Evolutionary conservation across 139 green algal genomes (phyloP).

Genomic region (Chlamydomonas eustigma): DNA sequence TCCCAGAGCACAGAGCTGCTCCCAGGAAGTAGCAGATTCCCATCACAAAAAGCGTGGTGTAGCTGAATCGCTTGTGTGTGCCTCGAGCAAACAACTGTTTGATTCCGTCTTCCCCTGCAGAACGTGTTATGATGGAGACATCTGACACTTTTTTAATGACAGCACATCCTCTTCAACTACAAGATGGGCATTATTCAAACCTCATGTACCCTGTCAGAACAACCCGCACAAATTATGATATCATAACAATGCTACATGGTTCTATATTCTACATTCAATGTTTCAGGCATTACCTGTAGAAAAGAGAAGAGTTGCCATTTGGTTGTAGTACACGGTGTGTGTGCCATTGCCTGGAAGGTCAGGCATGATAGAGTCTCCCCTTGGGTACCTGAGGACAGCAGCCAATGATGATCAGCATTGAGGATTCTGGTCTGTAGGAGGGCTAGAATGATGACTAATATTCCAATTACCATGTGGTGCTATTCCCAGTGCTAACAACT

Average conservation of each 20-base stretch:
- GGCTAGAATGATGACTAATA: too few relatives aligned
- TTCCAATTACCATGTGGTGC: neutral
- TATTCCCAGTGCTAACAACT: neutral
- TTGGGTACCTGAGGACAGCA: neutral
- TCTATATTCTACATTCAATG: conserved; percentile 10
- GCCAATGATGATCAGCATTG: too few relatives aligned
- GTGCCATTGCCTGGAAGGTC: conserved; percentile 20
- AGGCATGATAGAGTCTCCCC: conserved; percentile 17
- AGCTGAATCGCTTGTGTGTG: conserved; percentile 81
- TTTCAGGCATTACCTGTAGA: conserved; percentile 41
- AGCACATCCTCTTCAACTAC: too few relatives aligned
- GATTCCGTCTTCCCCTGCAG: conserved; percentile 76
- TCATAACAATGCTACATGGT: too few relatives aligned
- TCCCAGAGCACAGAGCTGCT: conserved; percentile 14
- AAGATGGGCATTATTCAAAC: too few relatives aligned
- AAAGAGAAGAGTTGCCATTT: conserved; percentile 79
- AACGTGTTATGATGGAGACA: too few relatives aligned
- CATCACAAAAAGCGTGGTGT: conserved; percentile 62
- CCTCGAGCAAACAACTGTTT: conserved; percentile 74
- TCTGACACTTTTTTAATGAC: too few relatives aligned
- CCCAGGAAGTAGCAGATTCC: conserved; percentile 53
- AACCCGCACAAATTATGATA: too few relatives aligned
- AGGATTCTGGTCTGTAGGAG: neutral
- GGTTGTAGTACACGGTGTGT: conserved; percentile 69
- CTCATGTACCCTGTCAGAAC: too few relatives aligned